These are phyloP conservation scores for Botrytis squamosa DNA, from an alignment of 2,329 filamentous ascomycete species.

Conservation along the genomic window DNA sequence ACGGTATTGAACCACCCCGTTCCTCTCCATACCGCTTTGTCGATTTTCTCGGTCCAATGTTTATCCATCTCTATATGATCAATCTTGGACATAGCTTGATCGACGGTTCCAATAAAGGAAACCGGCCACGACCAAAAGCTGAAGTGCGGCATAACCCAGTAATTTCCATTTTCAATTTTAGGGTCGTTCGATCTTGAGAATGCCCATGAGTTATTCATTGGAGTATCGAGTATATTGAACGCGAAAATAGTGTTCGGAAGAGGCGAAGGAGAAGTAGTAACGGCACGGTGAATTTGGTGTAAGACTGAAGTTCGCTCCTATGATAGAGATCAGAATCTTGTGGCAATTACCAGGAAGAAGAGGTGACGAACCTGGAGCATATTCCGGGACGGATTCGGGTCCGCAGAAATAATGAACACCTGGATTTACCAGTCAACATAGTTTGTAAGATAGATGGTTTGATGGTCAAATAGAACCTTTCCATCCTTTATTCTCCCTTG, in stretches of 20 bases:
- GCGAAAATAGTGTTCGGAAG: conserved; percentile 53
- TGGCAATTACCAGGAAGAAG: background rate
- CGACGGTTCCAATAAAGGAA: conserved; percentile 49
- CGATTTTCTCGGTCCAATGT: conserved; percentile 41
- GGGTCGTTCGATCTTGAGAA: conserved; percentile 49
- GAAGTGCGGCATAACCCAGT: conserved; percentile 57
- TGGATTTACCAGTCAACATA: conserved; percentile 26
- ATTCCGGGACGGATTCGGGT: conserved; percentile 44
- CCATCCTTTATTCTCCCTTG: conserved; percentile 46
- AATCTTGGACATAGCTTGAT: conserved; percentile 43
- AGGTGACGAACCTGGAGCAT: conserved; percentile 43
- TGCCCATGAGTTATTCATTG: conserved; percentile 45
- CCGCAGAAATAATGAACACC: conserved; percentile 48
- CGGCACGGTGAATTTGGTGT: conserved; percentile 52
- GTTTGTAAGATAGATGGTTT: background rate
- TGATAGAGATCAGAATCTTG: conserved; percentile 25
- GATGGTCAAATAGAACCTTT: conserved; percentile 37
- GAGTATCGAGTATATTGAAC: conserved; percentile 52
- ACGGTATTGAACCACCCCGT: conserved; percentile 48
- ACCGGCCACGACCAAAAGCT: conserved; percentile 55
- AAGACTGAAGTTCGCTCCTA: conserved; percentile 52
- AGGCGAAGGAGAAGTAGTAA: conserved; percentile 48
- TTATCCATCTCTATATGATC: conserved; percentile 40
- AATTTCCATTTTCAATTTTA: conserved; percentile 37
- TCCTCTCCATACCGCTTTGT: conserved; percentile 51